Evolutionary conservation across 352 stramenopile species (phyloP).

Genomic region (Phytopythium sindhum): DNA sequence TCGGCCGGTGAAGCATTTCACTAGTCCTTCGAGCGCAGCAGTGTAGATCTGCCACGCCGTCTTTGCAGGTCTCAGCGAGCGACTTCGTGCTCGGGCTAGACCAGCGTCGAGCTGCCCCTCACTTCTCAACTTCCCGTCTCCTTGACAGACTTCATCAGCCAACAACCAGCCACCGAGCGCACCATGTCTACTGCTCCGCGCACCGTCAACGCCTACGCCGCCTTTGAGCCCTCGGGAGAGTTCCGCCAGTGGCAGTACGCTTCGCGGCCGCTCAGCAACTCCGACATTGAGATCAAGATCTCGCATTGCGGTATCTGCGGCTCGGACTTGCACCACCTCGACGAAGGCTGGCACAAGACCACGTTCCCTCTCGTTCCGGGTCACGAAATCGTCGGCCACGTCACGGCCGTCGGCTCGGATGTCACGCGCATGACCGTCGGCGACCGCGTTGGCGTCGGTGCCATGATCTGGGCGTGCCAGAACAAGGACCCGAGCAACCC

Average conservation of each 20-base stretch:
- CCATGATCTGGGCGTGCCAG: slow-evolving; percentile 56
- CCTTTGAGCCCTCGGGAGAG: slow-evolving; percentile 31
- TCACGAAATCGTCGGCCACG: slow-evolving; percentile 10
- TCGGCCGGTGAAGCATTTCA: background rate
- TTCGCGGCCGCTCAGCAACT: slow-evolving; percentile 32
- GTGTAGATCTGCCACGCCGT: background rate
- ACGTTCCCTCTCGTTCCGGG: slow-evolving; percentile 34
- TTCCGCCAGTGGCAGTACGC: slow-evolving; percentile 49
- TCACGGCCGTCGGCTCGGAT: slow-evolving; percentile 30
- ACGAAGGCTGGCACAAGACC: slow-evolving; percentile 30
- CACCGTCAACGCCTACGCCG: slow-evolving; percentile 45
- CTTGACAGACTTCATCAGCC: background rate
- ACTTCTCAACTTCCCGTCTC: background rate
- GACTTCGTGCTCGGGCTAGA: too few relatives aligned
- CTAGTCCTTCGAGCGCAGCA: too few relatives aligned
- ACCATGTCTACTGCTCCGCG: slow-evolving; percentile 28
- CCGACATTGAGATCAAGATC: slow-evolving; percentile 64
- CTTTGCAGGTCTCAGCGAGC: background rate
- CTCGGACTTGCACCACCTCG: slow-evolving; percentile 20
- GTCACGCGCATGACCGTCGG: slow-evolving; percentile 35
- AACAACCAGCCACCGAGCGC: background rate
- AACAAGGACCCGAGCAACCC: slow-evolving; percentile 40
- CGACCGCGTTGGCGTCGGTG: slow-evolving; percentile 76
- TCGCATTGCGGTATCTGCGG: slow-evolving; percentile 62
- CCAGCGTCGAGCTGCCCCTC: background rate